Evolutionary conservation across 345 rosid species (phyloP), one percentile per base, ranked within the genome.

Genomic region (Eutrema japonicum): DNA sequence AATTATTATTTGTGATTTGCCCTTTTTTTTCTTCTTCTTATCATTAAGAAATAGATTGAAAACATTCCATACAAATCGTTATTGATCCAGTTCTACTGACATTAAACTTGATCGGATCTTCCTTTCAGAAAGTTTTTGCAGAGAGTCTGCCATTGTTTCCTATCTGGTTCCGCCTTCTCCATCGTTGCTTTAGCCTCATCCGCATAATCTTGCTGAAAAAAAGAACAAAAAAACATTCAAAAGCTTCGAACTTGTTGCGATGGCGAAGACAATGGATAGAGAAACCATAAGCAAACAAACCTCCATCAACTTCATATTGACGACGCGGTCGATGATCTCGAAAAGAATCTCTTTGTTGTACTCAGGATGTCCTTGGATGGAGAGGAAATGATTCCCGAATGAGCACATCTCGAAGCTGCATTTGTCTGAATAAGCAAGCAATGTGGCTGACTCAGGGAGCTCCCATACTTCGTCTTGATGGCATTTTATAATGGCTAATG

Each of bases 311-410:
- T 84, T 78, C 73, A 63, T 65, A 50, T 27, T 29, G 13, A 86
- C 83, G 38, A 91, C 88, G 11, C 96, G 93, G 56, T 91, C 93
- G 7, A 94, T 86, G 74, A 94, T 87, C 64, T 82, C 82, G 61
- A 16, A 79, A 18, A 94, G 82, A 49, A 94, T 89, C 78, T 89
- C 98, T 41, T 85, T 87, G 77, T 91, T 85, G 86, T 91, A 89
- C 80, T 94, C 98, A 13, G 96, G 97, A 70, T 94, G 96, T 4
- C 98, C 97, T 81, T 94, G 98, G 64, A 94, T 94, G 27, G 89
- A 85, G 8, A 89, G 77, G 54, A 94, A 83, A 63, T 80, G 92
- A 10, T 78, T 69, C 5, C 86, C 92, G 10, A 82, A 40, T 0
- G 66, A 32, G 26, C 77, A 86, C 89, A 91, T 88, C 59, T 94